Evolutionary conservation across 306 rosid species (phyloP), one percentile per base, ranked within the genome.

Genomic region (Echinosophora koreensis): DNA sequence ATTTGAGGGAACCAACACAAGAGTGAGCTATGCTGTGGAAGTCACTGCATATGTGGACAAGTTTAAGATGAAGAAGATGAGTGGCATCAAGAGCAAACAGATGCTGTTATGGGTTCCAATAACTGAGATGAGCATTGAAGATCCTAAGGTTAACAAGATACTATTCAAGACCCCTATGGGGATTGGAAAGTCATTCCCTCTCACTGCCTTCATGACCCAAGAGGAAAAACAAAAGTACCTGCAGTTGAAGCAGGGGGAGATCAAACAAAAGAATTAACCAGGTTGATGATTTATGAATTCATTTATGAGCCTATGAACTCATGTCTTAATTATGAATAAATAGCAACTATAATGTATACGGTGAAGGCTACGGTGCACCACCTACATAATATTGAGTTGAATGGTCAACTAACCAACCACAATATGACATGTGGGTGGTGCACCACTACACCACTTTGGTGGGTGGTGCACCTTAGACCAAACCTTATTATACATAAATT

Each of bases 1-100:
- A 80, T 92, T 92, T 17, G 84, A 27, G 51, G 78, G 64, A 16
- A 62, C 86, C 4, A 89, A 86, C 15, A 75, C 88, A 2, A 51
- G 81, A 8, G 97, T 92, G 14, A 88, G 89, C 56, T 90, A 92
- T 59, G 89, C 89, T 2, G n/a, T 41, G 1, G 97, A 92, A 76
- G 97, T 92, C 39, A 90, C 97, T 3, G 89, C 83, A 0, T 90
- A 90, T 51, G 94, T 92, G 27, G 97, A 90, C 79, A 92, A 88
- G 82, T 57, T 41, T 1, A 88, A 27, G 92, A 92, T 92, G 96
- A 90, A 87, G 90, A 88, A 86, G 88, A 89, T 92, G 96, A 89
- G 64, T 0, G 97, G 97, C 3, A 78, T 92, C 5, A 92, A 92
- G 87, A 92, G 88, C 87, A 90, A 82, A 80, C 94, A 92, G 73